These are phyloP conservation scores for Gentiana dahurica DNA, from an alignment of 257 asterid genomes.

Conservation along the genomic window DNA sequence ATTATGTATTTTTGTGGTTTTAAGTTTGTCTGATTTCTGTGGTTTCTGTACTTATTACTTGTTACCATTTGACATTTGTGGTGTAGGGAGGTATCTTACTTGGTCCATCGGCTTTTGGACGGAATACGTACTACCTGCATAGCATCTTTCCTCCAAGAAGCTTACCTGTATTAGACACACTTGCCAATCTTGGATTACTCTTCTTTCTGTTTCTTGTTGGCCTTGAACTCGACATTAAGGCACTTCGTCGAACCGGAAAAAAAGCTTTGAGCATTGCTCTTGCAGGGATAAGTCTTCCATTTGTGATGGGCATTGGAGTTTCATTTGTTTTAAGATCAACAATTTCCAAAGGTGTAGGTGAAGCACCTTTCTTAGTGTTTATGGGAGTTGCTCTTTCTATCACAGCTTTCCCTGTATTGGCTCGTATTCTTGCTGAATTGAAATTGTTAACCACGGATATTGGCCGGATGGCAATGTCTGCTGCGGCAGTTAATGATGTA, in stretches of 20 bases:
- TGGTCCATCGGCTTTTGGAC: constrained; percentile 30
- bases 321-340: constrained; percentile 18
- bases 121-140: constrained; percentile 12
- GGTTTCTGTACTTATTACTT: too few species aligned
- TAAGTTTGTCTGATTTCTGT: too few species aligned
- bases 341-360: constrained; percentile 15
- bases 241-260: constrained; percentile 21
- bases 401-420: constrained; percentile 33
- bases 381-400: constrained; percentile 33
- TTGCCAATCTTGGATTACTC: constrained; percentile 24
- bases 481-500: constrained; percentile 25
- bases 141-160: constrained; percentile 20
- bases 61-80: background rate
- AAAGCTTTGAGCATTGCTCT: constrained; percentile 23
- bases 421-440: constrained; percentile 26
- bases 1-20: too few species aligned
- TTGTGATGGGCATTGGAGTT: constrained; percentile 20
- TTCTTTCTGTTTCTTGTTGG: constrained; percentile 32
- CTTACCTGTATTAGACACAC: constrained; percentile 25
- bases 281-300: constrained; percentile 21
- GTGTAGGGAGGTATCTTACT: constrained; percentile 28
- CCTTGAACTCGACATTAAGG: constrained; percentile 19
- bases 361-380: constrained; percentile 18
- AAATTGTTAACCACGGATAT: constrained; percentile 26
- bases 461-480: constrained; percentile 31